phyloP scores from a whole-genome alignment of 1,139 yeast genomes.

The Candida labiduridarum region DNA sequence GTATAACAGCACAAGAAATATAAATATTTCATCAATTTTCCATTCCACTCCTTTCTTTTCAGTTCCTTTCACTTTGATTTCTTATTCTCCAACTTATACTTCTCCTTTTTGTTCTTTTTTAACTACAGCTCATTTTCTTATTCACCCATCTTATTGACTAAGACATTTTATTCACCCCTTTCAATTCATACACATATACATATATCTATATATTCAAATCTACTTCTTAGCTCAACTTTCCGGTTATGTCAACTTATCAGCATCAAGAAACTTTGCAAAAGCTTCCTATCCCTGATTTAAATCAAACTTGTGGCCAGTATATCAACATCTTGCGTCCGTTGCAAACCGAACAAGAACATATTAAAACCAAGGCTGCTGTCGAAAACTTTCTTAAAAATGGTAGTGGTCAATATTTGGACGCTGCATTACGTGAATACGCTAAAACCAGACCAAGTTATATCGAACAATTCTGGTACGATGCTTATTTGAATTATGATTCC shows the following conservation, averaged over 20 bases:
- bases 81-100: not conserved
- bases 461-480: constrained; percentile 93
- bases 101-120: not conserved
- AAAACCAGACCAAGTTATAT: constrained; percentile 73
- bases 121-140: not conserved
- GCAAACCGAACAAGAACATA: constrained; percentile 72
- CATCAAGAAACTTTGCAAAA: constrained; percentile 59
- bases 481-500: constrained; percentile 82
- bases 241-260: constrained; percentile 46
- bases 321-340: constrained; percentile 70
- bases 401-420: constrained; percentile 63
- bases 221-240: not conserved
- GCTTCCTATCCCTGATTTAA: constrained; percentile 78
- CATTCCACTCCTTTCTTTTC: not conserved
- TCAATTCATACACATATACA: too few relatives aligned
- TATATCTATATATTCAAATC: not conserved
- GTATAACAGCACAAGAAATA: not conserved
- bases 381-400: constrained; percentile 54
- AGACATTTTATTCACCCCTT: too few relatives aligned
- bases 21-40: not conserved
- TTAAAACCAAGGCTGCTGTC: constrained; percentile 62
- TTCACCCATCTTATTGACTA: not conserved
- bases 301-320: constrained; percentile 65
- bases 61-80: not conserved
- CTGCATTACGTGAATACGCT: constrained; percentile 64